Evolutionary conservation across 2,329 filamentous ascomycete species (phyloP).

Genomic region (Diaporthe longicolla): DNA sequence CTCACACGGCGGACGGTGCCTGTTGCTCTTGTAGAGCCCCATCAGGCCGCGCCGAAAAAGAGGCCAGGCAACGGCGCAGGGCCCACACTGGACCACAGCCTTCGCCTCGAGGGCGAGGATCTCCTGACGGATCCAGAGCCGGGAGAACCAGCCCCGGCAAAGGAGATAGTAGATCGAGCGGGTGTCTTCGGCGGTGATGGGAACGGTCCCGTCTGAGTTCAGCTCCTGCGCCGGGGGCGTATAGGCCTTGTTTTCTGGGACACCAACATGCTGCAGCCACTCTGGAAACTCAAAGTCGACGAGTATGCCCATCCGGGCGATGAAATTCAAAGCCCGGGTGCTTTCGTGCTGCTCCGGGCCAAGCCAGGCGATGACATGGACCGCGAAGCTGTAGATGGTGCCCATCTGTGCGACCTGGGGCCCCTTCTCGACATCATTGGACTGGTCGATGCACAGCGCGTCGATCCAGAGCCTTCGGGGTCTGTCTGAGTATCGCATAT

Average conservation of each 20-base stretch:
- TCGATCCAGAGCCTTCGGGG: conserved; percentile 35
- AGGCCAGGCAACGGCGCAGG: background rate
- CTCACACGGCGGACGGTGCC: background rate
- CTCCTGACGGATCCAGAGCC: conserved; percentile 47
- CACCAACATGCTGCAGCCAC: background rate
- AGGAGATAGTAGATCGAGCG: background rate
- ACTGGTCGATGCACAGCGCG: conserved; percentile 38
- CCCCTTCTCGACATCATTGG: conserved; percentile 27
- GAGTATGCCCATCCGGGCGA: conserved; percentile 11
- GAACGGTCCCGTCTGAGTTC: background rate
- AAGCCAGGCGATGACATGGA: conserved; percentile 36
- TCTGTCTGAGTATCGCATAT: conserved; percentile 8
- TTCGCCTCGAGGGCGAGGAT: conserved; percentile 37
- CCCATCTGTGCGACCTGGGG: conserved; percentile 33
- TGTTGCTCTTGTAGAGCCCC: conserved; percentile 9
- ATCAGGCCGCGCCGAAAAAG: background rate
- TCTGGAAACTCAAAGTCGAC: background rate
- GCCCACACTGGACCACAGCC: conserved; percentile 26
- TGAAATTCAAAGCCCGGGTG: background rate
- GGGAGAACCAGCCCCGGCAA: conserved; percentile 23
- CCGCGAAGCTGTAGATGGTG: conserved; percentile 26
- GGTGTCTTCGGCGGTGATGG: background rate
- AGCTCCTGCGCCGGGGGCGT: background rate
- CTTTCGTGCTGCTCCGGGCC: conserved; percentile 24
- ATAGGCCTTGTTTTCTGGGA: background rate